Percentiles rank a stretch among this genome's conserved stretches.
Conservation (phyloP, 768 basidiomycete species). For the Gautieria morchelliformis region DNA sequence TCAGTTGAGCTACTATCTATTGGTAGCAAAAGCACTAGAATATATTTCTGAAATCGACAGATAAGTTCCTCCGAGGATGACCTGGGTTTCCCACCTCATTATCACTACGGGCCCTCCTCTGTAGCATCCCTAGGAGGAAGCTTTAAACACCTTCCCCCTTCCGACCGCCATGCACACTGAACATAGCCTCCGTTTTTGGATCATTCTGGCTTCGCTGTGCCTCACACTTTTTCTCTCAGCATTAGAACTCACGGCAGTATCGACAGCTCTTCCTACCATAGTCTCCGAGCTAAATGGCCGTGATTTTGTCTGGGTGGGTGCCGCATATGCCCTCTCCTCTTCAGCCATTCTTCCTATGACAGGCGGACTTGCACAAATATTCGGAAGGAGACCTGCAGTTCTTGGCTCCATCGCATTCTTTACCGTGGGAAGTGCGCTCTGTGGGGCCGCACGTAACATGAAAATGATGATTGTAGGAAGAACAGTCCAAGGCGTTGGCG, state of each 20-base stretch:
- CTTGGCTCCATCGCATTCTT: conserved; percentile 22
- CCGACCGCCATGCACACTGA: not conserved
- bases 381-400: conserved; percentile 28
- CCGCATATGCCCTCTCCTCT: conserved; percentile 25
- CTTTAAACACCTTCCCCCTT: too few species aligned
- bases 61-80: too few species aligned
- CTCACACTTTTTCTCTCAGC: conserved; percentile 18
- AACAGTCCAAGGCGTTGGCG: conserved; percentile 25
- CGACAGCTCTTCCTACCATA: conserved; percentile 17
- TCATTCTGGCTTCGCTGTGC: conserved; percentile 18
- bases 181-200: conserved; percentile 16
- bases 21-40: too few species aligned
- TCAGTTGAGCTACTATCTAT: too few species aligned
- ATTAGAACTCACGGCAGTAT: conserved; percentile 19
- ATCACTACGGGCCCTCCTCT: too few species aligned
- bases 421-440: conserved; percentile 30
- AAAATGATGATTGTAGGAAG: conserved; percentile 31
- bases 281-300: conserved; percentile 14
- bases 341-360: conserved; percentile 27
- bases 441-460: conserved; percentile 31
- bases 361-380: conserved; percentile 22
- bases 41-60: too few species aligned
- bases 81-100: too few species aligned
- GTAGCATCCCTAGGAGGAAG: too few species aligned
- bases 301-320: conserved; percentile 21